phyloP scores from a whole-genome alignment of 106 monocot genomes.

The Amphibolis antarctica region DNA sequence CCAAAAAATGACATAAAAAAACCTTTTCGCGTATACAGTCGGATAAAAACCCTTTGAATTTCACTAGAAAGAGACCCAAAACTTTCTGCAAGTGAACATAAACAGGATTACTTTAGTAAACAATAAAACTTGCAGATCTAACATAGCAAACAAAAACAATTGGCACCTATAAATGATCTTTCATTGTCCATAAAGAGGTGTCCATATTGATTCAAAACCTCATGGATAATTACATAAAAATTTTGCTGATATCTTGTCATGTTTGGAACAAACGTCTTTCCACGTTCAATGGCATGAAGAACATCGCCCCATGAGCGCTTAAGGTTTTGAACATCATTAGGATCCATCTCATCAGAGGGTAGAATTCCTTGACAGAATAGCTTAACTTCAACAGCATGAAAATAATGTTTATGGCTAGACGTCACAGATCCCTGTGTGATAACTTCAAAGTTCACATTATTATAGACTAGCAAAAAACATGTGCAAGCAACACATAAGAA shows the following conservation, averaged over 20 bases:
- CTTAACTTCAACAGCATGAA: slow-evolving; percentile 48
- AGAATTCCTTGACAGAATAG: slow-evolving; percentile 32
- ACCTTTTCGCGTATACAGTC: slow-evolving; percentile 91
- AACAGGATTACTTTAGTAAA: not conserved
- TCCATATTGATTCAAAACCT: slow-evolving; percentile 50
- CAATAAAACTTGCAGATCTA: not conserved
- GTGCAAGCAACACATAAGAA: too few relatives aligned
- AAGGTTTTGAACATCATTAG: slow-evolving; percentile 14
- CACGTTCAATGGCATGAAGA: slow-evolving; percentile 22
- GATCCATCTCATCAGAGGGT: slow-evolving; percentile 8
- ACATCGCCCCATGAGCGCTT: slow-evolving; percentile 45
- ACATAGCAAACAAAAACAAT: not conserved
- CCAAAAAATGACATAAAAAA: not conserved
- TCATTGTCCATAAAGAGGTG: slow-evolving; percentile 57
- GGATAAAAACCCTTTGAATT: slow-evolving; percentile 71
- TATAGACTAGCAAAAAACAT: too few relatives aligned
- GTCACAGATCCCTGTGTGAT: slow-evolving; percentile 48
- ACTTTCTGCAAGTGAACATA: slow-evolving; percentile 29
- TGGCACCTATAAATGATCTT: slow-evolving; percentile 59
- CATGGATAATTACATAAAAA: slow-evolving; percentile 66
- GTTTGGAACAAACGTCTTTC: slow-evolving; percentile 21
- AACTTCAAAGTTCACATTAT: not conserved
- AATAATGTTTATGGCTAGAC: slow-evolving; percentile 33
- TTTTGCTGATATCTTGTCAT: slow-evolving; percentile 60
- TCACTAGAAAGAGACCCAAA: slow-evolving; percentile 58